A percentile compares a stretch with the other conserved stretches of the same genome.
These are phyloP conservation scores for Tulasnella sp. DNA, from an alignment of 768 basidiomycete genomes.

Conservation along the genomic window DNA sequence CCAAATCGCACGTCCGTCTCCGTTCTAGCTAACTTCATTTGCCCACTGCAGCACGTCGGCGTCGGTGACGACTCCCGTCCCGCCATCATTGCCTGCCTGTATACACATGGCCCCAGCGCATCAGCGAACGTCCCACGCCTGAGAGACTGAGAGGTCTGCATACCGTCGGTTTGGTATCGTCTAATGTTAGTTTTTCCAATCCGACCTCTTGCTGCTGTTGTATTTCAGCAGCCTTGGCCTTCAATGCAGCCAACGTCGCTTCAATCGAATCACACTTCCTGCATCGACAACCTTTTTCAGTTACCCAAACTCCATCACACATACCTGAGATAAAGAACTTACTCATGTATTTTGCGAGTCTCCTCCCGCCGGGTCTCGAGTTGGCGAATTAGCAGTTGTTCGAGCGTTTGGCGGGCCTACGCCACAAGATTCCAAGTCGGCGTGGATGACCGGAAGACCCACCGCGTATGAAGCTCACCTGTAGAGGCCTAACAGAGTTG, in stretches of 20 bases:
- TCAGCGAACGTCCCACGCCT: too few species aligned
- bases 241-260: slow-evolving; percentile 47
- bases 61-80: not conserved
- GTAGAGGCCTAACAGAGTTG: slow-evolving; percentile 84
- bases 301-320: not conserved
- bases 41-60: slow-evolving; percentile 15
- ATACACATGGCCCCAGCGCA: not conserved
- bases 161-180: not conserved
- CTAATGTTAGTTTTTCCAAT: not conserved
- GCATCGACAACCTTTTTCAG: slow-evolving; percentile 34
- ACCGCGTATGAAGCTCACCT: slow-evolving; percentile 45
- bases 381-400: slow-evolving; percentile 76
- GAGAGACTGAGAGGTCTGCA: too few species aligned
- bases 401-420: slow-evolving; percentile 76
- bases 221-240: not conserved
- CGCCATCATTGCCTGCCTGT: not conserved
- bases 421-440: not conserved
- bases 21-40: not conserved
- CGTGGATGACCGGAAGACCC: not conserved
- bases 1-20: not conserved
- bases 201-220: not conserved
- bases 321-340: slow-evolving; percentile 35
- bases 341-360: slow-evolving; percentile 67
- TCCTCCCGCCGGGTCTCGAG: slow-evolving; percentile 70
- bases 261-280: slow-evolving; percentile 71